Base-by-base conservation (phyloP, 1,284 basidiomycete genomes). In the Tausonia pullulans region DNA sequence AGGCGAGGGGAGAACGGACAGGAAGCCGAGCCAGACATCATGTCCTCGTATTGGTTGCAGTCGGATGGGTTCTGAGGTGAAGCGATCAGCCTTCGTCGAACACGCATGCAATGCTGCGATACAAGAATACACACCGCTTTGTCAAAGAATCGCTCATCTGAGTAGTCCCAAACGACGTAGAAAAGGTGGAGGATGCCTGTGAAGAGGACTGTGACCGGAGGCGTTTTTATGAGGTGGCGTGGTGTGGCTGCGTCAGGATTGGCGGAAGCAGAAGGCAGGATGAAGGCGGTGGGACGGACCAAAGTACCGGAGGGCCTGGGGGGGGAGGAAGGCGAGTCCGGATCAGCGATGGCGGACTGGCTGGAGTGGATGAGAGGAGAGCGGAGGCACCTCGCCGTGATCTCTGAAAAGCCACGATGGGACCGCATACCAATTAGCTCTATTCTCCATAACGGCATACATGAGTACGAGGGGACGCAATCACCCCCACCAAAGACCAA, bases 101-200 rank as follows among this genome's bases (percentile, higher is more conserved):
- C 27, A 27, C 27, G 27, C 27, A 27, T 27, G 27, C 27, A 27
- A 27, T 2, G 27, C 27, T 27, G 27, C 27, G 27, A 27, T 2
- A 27, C 27, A 27, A 27, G 41, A 2, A 6, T 39, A n/a, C 44
- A 0, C 4, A 48, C 57, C 16, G 40, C 45, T 68, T 77, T 77
- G 63, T 75, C 74, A 65, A 75, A 77, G 53, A 78, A 65, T 1
- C 70, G 59, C 56, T 76, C 76, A 64, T 78, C 76, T 44, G 73
- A 66, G 67, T 74, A 76, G 66, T 78, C 76, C 75, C 75, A 76
- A 7, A 77, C 72, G 2, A 75, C 70, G 64, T 75, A 78, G 68
- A 76, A 78, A 13, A 76, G 72, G 68, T 76, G 70, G 71, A 76
- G 72, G 27, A 74, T 68, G 14, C 76, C 76, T 67, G 61, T 13